Evolutionary conservation across 768 basidiomycete species (phyloP), one percentile per base, ranked within the genome.

Genomic region (Boletus vermiculosoides): DNA sequence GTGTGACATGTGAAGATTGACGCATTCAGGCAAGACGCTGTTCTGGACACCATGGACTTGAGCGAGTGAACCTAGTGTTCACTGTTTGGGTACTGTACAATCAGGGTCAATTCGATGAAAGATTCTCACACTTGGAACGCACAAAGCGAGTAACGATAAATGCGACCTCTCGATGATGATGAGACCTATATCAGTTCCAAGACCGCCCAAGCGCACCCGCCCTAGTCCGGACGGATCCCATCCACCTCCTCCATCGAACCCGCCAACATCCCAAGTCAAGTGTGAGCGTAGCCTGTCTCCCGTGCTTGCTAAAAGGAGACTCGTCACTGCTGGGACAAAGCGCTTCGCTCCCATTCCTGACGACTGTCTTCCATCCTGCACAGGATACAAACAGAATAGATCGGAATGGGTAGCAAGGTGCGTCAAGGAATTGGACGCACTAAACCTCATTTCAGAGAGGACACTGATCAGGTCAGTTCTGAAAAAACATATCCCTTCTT

Each of bases 261-360:
- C 44, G 10, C 20, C 41, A n/a, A n/a, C 33, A 41, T 3, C 51
- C 22, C 53, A 40, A 28, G 49, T 51, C 39, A 72, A 73, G 54
- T 22, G 22, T 37, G 70, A 73, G 50, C 57, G 45, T 9, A 61
- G 65, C 45, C 48, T 45, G 5, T 52, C 68, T 13, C 70, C 63
- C 18, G 11, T 25, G 1, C 22, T 39, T 42, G 12, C 30, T n/a
- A 50, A 57, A 36, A 70, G 60, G 33, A 59, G 45, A 25, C 57
- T 71, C 23, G 55, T 71, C 37, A 68, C 62, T 23, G 62, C 57
- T 1, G 71, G 71, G 37, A 56, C 62, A 36, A 74, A 64, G 36
- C 66, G 65, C 34, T 74, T 67, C 52, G 44, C 57, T 11, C 71
- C 71, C 20, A 39, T 71, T 30, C 73, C 73, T 1, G 7, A 20